Percentiles rank a stretch among this genome's conserved stretches.
Conservation (phyloP, 2,329 filamentous ascomycete species). For the Cladosporium phlei region DNA sequence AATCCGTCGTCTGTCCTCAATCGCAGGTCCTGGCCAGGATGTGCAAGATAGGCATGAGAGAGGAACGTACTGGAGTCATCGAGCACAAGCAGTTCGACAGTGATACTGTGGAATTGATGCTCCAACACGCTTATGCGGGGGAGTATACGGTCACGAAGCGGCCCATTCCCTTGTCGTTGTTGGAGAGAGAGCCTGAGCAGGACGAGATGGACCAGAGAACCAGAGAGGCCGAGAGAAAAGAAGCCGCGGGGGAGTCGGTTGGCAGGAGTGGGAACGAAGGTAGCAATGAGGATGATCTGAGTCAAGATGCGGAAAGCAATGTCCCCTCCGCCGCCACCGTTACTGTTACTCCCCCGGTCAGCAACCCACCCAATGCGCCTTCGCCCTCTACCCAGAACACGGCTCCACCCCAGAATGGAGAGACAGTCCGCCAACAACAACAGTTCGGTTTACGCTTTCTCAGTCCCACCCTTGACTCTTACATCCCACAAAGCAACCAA, state of each 20-base stretch:
- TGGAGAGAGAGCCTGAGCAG: not conserved
- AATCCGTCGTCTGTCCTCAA: conserved; percentile 15
- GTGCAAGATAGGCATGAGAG: conserved; percentile 13
- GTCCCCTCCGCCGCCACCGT: too few relatives aligned
- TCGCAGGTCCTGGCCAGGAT: conserved; percentile 12
- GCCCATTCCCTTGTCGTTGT: not conserved
- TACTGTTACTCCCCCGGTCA: too few relatives aligned
- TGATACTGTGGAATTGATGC: conserved; percentile 17
- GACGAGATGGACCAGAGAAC: not conserved
- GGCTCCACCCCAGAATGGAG: not conserved
- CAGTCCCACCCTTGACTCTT: too few relatives aligned
- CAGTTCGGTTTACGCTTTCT: too few relatives aligned
- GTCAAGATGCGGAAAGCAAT: not conserved
- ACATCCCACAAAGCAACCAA: too few relatives aligned
- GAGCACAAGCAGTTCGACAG: conserved; percentile 17
- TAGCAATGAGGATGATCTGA: not conserved
- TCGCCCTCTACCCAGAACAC: too few relatives aligned
- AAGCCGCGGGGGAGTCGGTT: too few relatives aligned
- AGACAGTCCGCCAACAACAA: too few relatives aligned
- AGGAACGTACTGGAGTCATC: conserved; percentile 8
- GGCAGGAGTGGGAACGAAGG: too few relatives aligned
- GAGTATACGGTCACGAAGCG: conserved; percentile 3
- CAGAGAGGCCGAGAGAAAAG: not conserved
- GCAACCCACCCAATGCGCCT: too few relatives aligned
- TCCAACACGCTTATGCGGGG: conserved; percentile 14